Conservation (phyloP, 2,329 filamentous ascomycete genomes). For the Pseudopyricularia cyperi region DNA sequence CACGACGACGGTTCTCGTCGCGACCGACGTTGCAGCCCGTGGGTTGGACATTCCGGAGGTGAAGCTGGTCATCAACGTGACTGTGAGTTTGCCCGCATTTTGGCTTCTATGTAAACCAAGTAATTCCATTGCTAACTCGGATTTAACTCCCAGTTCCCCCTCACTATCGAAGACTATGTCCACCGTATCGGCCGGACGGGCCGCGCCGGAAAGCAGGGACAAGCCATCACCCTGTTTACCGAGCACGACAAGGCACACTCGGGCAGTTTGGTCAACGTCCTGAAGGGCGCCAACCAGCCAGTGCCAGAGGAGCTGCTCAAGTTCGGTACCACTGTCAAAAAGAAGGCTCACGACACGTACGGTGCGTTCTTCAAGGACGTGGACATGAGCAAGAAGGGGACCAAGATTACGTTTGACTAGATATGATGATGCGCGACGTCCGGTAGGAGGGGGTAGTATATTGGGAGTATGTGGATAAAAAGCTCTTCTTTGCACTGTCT, state of each 20-base stretch:
- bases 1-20: constrained; percentile 70
- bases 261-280: constrained; percentile 84
- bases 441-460: not conserved
- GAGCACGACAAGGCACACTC: constrained; percentile 88
- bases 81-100: constrained; percentile 29
- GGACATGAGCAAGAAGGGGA: constrained; percentile 69
- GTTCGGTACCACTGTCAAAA: constrained; percentile 97
- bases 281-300: constrained; percentile 82
- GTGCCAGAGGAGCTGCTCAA: constrained; percentile 87
- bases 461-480: not conserved
- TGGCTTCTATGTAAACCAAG: not conserved
- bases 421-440: not conserved
- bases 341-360: constrained; percentile 92
- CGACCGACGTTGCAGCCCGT: constrained; percentile 89
- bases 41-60: constrained; percentile 93
- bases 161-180: constrained; percentile 95
- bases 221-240: constrained; percentile 89
- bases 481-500: not conserved
- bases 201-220: constrained; percentile 76
- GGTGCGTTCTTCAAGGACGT: constrained; percentile 92
- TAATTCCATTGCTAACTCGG: constrained; percentile 3
- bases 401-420: constrained; percentile 82
- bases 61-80: constrained; percentile 88
- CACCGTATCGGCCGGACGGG: constrained; percentile 94
- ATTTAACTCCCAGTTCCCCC: constrained; percentile 53